phyloP scores from a whole-genome alignment of 2,329 filamentous ascomycete species.

The Sclerotinia subarctica region DNA sequence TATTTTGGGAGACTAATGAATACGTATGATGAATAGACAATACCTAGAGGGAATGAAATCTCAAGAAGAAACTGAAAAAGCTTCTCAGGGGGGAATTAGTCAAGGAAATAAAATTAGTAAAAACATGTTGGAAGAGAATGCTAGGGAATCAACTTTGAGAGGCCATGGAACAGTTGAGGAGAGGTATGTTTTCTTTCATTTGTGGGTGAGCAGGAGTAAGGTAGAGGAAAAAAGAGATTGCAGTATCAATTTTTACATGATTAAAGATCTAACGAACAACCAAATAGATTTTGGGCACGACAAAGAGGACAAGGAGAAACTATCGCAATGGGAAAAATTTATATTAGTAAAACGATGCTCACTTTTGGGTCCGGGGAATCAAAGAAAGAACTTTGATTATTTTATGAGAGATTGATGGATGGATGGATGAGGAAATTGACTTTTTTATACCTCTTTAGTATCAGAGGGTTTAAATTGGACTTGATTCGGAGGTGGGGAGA shows the following conservation, averaged over 20 bases:
- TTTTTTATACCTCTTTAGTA: too few species aligned
- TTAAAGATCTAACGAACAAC: background rate
- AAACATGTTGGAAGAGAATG: slow-evolving; percentile 62
- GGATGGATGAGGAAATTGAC: background rate
- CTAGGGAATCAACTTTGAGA: slow-evolving; percentile 48
- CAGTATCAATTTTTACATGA: background rate
- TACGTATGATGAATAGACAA: slow-evolving; percentile 27
- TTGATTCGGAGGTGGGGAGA: too few species aligned
- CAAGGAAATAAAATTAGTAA: slow-evolving; percentile 62
- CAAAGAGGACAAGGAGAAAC: slow-evolving; percentile 57
- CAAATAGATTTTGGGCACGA: slow-evolving; percentile 51
- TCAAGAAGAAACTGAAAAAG: slow-evolving; percentile 50
- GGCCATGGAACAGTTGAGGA: slow-evolving; percentile 53
- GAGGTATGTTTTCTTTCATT: slow-evolving; percentile 41
- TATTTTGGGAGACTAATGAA: background rate
- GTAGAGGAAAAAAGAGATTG: too few species aligned
- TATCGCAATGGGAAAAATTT: slow-evolving; percentile 52
- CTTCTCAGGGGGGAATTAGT: slow-evolving; percentile 47
- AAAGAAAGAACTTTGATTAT: slow-evolving; percentile 25
- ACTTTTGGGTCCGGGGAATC: slow-evolving; percentile 1
- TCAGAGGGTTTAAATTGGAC: too few species aligned
- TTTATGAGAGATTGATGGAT: background rate
- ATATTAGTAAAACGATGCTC: slow-evolving; percentile 49
- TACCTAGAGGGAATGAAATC: slow-evolving; percentile 67
- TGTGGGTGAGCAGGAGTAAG: too few species aligned